These are phyloP conservation scores for Hymenoscyphus fructigenus DNA, from an alignment of 2,329 filamentous ascomycete genomes.

Conservation along the genomic window DNA sequence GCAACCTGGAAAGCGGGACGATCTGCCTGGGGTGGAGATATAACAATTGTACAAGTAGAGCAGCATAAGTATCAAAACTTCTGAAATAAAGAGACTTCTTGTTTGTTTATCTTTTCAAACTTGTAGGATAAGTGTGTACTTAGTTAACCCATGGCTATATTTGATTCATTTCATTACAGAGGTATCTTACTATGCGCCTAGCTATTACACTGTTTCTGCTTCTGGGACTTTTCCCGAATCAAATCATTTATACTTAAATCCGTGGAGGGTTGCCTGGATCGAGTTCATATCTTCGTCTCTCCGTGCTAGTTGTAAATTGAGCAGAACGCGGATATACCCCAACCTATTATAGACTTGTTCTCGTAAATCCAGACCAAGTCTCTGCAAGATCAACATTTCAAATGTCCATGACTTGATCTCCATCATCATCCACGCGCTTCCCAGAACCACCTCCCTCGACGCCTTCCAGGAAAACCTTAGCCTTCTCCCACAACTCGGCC, in stretches of 20 bases:
- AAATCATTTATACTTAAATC: background rate
- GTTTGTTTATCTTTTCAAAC: too few relatives aligned
- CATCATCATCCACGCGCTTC: constrained; percentile 12
- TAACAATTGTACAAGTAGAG: too few relatives aligned
- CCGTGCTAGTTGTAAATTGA: background rate
- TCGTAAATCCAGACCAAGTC: background rate
- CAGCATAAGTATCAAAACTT: too few relatives aligned
- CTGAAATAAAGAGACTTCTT: background rate
- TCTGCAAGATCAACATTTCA: constrained; percentile 5
- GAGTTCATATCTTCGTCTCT: background rate
- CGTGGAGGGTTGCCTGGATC: background rate
- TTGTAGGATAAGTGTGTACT: background rate
- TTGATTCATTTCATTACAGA: background rate
- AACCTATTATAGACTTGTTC: too few relatives aligned
- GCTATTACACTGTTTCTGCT: background rate
- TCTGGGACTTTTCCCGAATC: background rate
- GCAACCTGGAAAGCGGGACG: background rate
- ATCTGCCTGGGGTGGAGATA: background rate
- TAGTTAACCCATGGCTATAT: background rate
- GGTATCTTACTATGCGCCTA: background rate
- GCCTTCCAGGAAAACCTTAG: constrained; percentile 53
- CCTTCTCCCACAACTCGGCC: constrained; percentile 70
- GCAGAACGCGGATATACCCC: background rate
- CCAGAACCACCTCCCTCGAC: constrained; percentile 27
- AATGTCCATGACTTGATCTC: constrained; percentile 12